Conservation (phyloP, 495 filamentous ascomycete species). For the Annulohypoxylon stygium region DNA sequence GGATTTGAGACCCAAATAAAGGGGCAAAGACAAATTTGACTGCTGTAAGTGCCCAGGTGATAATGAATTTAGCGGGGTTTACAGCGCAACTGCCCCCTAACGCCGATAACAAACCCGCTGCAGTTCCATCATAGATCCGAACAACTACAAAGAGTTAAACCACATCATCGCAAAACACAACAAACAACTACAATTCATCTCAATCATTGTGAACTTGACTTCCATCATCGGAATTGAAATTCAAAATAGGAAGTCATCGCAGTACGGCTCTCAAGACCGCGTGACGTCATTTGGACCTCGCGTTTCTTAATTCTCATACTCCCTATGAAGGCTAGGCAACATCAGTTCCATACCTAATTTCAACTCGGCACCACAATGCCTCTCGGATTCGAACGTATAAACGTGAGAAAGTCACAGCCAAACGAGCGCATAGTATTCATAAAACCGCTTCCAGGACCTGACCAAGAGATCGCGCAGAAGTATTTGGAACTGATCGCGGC, state of each 20-base stretch:
- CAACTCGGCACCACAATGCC: conserved; percentile 65
- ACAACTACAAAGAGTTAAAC: background rate
- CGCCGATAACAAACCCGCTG: conserved; percentile 11
- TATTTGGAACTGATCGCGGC: conserved; percentile 83
- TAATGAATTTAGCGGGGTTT: conserved; percentile 21
- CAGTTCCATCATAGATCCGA: background rate
- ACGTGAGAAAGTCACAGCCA: conserved; percentile 72
- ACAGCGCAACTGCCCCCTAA: conserved; percentile 5
- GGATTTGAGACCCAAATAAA: background rate
- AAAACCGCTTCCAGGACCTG: conserved; percentile 74
- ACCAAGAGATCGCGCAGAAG: conserved; percentile 71
- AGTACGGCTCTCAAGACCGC: background rate
- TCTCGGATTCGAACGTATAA: conserved; percentile 75
- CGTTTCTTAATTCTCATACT: background rate
- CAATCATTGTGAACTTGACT: background rate
- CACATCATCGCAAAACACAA: background rate
- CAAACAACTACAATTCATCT: background rate
- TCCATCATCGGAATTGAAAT: background rate
- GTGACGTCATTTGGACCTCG: background rate
- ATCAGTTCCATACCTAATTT: background rate
- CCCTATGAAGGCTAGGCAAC: background rate
- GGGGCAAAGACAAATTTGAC: background rate
- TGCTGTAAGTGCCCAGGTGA: background rate
- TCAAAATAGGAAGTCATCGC: background rate
- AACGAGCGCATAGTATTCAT: conserved; percentile 82